Evolutionary conservation across 192 early-diverging fungal species (phyloP).

Genomic region (Rhizoclosmatium sp.): DNA sequence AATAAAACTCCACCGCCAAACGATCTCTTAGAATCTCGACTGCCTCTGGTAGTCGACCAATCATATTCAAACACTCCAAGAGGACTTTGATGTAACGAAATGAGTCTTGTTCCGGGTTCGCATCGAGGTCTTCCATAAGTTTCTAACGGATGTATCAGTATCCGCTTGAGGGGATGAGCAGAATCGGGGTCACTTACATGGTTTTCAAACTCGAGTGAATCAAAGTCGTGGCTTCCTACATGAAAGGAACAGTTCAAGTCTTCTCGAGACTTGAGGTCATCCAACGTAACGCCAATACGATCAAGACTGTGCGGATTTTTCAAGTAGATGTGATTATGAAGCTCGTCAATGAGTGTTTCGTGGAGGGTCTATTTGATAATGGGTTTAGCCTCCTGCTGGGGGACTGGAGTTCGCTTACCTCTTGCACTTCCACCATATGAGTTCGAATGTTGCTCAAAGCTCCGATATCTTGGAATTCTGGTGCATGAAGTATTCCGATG

Average conservation of each 20-base stretch:
- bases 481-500: slow-evolving; percentile 41
- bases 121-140: slow-evolving; percentile 57
- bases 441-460: slow-evolving; percentile 54
- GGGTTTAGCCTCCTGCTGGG: background rate
- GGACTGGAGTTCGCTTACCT: slow-evolving; percentile 26
- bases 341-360: slow-evolving; percentile 63
- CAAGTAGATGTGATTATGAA: slow-evolving; percentile 66
- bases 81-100: slow-evolving; percentile 57
- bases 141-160: background rate
- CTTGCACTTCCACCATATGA: slow-evolving; percentile 48
- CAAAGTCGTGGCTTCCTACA: background rate
- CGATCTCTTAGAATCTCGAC: slow-evolving; percentile 53
- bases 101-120: slow-evolving; percentile 62
- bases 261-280: slow-evolving; percentile 2
- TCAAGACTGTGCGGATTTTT: slow-evolving; percentile 58
- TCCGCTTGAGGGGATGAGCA: background rate
- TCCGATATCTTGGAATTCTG: slow-evolving; percentile 61
- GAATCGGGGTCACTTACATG: background rate
- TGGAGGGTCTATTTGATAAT: slow-evolving; percentile 43
- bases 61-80: slow-evolving; percentile 50
- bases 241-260: background rate
- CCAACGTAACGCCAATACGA: slow-evolving; percentile 37
- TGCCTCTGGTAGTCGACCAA: slow-evolving; percentile 55
- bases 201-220: background rate
- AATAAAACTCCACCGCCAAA: slow-evolving; percentile 55